phyloP scores from a whole-genome alignment of 1,139 yeast species.

The Debaryomyces sp. region DNA sequence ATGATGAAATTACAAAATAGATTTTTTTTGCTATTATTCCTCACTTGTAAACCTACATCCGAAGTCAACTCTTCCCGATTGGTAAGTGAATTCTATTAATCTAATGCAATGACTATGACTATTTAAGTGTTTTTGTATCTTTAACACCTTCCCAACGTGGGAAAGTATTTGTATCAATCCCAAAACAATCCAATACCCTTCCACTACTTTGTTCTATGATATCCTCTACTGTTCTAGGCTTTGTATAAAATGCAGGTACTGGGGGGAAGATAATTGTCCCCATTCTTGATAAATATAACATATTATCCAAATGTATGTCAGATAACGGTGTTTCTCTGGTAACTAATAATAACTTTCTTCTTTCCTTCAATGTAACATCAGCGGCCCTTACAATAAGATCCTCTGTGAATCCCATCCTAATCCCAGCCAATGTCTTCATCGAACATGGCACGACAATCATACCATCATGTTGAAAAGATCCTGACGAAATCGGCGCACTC shows the following conservation, averaged over 20 bases:
- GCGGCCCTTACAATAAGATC: slow-evolving; percentile 23
- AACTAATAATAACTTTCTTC: slow-evolving; percentile 17
- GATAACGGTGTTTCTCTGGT: slow-evolving; percentile 23
- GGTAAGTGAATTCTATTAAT: neutral
- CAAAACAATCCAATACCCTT: slow-evolving; percentile 18
- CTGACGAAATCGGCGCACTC: slow-evolving; percentile 22
- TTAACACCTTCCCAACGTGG: slow-evolving; percentile 20
- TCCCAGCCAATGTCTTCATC: slow-evolving; percentile 22
- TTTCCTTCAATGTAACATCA: slow-evolving; percentile 22
- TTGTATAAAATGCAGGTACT: slow-evolving; percentile 23
- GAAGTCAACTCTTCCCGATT: too few species aligned
- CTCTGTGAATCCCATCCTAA: slow-evolving; percentile 21
- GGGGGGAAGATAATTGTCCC: slow-evolving; percentile 22
- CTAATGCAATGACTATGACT: neutral
- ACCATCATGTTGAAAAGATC: slow-evolving; percentile 23
- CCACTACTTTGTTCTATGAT: slow-evolving; percentile 20
- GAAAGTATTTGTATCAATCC: slow-evolving; percentile 16
- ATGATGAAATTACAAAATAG: neutral
- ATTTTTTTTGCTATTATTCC: neutral
- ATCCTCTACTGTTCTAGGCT: slow-evolving; percentile 18
- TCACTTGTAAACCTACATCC: neutral
- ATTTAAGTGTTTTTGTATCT: neutral
- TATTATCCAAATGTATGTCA: slow-evolving; percentile 21
- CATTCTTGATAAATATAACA: slow-evolving; percentile 16
- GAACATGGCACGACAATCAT: slow-evolving; percentile 25